A percentile compares a stretch with the other conserved stretches of the same genome.
Conservation (phyloP, 1,284 basidiomycete genomes). For the Heterobasidion occidentale region DNA sequence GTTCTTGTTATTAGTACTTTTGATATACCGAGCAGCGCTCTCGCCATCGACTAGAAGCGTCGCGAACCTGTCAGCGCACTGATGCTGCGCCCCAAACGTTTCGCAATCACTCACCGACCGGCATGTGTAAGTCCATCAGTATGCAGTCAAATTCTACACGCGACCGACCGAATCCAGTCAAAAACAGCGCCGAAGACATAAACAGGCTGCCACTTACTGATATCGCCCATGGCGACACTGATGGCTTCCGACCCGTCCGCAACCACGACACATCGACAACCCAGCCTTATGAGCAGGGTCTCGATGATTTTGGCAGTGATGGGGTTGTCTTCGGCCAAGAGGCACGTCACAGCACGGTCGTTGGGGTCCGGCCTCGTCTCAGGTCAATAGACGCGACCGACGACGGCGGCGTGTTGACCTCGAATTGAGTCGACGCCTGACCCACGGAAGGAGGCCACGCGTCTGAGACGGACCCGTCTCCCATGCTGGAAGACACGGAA, state of each 20-base stretch:
- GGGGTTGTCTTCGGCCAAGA: conserved; percentile 97
- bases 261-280: conserved; percentile 90
- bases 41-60: conserved; percentile 72
- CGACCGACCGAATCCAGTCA: conserved; percentile 3
- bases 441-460: conserved; percentile 59
- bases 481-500: conserved; percentile 69
- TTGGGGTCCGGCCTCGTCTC: conserved; percentile 59
- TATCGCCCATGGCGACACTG: conserved; percentile 94
- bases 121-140: conserved; percentile 87
- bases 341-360: conserved; percentile 80
- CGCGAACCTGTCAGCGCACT: conserved; percentile 11
- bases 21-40: conserved; percentile 88
- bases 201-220: conserved; percentile 53
- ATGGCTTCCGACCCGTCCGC: conserved; percentile 95
- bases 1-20: conserved; percentile 91
- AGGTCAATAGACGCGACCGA: conserved; percentile 74
- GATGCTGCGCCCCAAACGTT: background rate
- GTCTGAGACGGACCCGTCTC: conserved; percentile 71
- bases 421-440: conserved; percentile 43
- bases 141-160: conserved; percentile 80
- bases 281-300: conserved; percentile 84
- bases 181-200: conserved; percentile 11
- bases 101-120: conserved; percentile 56
- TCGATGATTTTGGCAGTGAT: conserved; percentile 95
- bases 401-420: conserved; percentile 58